Percentiles rank a stretch among this genome's conserved stretches.
Evolutionary conservation across 805 yeast species (phyloP).

Genomic region (Vanderwaltozyma verrucispora): DNA sequence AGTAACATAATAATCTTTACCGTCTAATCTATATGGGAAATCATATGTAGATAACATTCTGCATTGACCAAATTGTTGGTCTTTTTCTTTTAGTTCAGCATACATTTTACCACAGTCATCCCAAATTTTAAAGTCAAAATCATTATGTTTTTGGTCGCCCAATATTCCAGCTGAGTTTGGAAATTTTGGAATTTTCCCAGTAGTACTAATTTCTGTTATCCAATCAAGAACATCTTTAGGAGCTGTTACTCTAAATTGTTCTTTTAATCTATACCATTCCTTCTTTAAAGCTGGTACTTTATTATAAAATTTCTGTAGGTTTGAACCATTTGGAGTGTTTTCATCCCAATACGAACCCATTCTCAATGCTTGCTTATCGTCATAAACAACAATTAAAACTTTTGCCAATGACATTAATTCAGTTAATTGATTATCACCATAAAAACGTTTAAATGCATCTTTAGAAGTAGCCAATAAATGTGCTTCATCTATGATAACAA

Average conservation of each 20-base stretch:
- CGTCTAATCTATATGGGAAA: conserved; percentile 37
- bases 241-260: conserved; percentile 36
- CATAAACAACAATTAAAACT: conserved; percentile 35
- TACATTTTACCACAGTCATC: conserved; percentile 35
- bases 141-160: no score
- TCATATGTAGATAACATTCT: conserved; percentile 37
- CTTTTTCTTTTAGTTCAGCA: conserved; percentile 23
- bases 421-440: conserved; percentile 35
- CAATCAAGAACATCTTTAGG: conserved; percentile 32
- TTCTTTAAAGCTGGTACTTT: conserved; percentile 10
- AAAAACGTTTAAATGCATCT: conserved; percentile 36
- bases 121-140: conserved; percentile 31
- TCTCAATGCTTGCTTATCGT: conserved; percentile 36
- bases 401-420: conserved; percentile 32
- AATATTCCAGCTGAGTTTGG: conserved; percentile 18
- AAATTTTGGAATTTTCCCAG: conserved; percentile 27
- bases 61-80: conserved; percentile 31
- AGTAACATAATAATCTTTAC: conserved; percentile 35
- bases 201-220: conserved; percentile 30
- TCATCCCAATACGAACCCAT: conserved; percentile 38
- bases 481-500: conserved; percentile 37
- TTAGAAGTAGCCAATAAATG: conserved; percentile 35
- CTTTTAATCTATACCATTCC: conserved; percentile 26
- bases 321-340: conserved; percentile 29
- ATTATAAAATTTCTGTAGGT: conserved; percentile 18